Conservation (phyloP, 345 rosid genomes). For the Pistacia atlantica region DNA sequence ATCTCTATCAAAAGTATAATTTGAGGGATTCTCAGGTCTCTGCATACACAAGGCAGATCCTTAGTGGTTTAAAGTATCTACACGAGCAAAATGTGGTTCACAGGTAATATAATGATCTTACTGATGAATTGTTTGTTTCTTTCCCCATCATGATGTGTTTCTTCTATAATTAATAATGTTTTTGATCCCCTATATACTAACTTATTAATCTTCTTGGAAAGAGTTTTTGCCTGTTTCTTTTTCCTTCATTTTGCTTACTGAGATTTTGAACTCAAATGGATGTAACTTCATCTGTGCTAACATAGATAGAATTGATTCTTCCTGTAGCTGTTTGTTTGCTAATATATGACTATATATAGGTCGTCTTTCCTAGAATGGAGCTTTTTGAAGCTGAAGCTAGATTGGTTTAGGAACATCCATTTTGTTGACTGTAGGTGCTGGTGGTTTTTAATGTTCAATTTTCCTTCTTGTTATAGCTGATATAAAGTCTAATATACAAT, state of each 20-base stretch:
- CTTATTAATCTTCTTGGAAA: neutral
- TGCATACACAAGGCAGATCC: conserved; percentile 79
- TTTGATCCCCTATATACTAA: neutral
- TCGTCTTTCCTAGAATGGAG: neutral
- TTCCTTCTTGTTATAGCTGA: neutral
- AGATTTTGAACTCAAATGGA: neutral
- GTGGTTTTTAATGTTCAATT: neutral
- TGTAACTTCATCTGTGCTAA: neutral
- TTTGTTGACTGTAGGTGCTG: neutral
- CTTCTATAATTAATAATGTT: neutral
- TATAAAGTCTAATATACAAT: neutral
- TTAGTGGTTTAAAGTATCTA: conserved; percentile 79
- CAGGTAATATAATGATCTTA: conserved; percentile 46
- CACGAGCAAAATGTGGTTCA: conserved; percentile 76
- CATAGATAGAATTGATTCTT: neutral
- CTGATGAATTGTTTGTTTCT: neutral
- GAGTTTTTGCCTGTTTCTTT: neutral
- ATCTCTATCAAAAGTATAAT: conserved; percentile 56
- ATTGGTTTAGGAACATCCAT: neutral
- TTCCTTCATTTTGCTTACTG: neutral
- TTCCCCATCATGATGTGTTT: neutral
- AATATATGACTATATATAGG: neutral
- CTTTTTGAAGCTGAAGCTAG: neutral
- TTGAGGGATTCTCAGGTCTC: conserved; percentile 74
- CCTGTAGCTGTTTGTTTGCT: neutral